phyloP scores from a whole-genome alignment of 106 monocot species.

The Acorus gramineus region DNA sequence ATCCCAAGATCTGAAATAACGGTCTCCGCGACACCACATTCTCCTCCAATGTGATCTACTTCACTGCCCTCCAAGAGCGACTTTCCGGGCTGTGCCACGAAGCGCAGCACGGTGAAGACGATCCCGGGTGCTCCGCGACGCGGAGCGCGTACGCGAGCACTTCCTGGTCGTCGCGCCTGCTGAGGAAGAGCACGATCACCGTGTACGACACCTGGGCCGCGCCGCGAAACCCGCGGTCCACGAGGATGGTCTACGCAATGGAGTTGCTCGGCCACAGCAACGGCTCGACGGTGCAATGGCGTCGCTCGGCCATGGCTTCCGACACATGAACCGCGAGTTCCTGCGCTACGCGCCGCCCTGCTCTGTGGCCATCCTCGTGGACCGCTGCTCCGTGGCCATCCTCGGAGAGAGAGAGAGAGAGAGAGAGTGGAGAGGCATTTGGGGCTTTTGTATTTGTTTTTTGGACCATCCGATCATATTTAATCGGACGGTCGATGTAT shows the following conservation, averaged over 20 bases:
- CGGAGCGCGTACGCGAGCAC: slow-evolving; percentile 31
- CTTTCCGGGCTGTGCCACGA: slow-evolving; percentile 4
- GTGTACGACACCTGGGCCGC: slow-evolving; percentile 31
- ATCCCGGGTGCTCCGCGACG: slow-evolving; percentile 54
- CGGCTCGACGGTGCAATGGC: slow-evolving; percentile 31
- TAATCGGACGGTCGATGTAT: no score
- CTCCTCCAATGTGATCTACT: slow-evolving; percentile 19
- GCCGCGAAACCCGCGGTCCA: slow-evolving; percentile 47
- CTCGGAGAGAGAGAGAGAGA: no score
- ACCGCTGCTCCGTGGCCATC: slow-evolving; percentile 45
- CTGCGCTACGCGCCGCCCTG: slow-evolving; percentile 40
- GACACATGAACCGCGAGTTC: slow-evolving; percentile 28
- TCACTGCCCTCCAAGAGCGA: not conserved
- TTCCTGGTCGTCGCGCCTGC: slow-evolving; percentile 36
- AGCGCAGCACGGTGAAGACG: slow-evolving; percentile 14
- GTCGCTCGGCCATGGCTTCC: slow-evolving; percentile 31
- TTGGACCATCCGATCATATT: no score
- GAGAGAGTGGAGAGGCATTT: no score
- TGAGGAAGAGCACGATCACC: slow-evolving; percentile 40
- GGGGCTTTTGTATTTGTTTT: no score
- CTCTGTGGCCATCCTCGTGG: slow-evolving; percentile 44
- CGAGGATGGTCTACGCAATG: slow-evolving; percentile 26
- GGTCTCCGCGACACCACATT: not conserved
- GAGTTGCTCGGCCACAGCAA: slow-evolving; percentile 31
- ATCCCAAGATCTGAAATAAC: no score